These are phyloP conservation scores for Solanum bukasovii DNA, from an alignment of 257 asterid species.

Conservation along the genomic window DNA sequence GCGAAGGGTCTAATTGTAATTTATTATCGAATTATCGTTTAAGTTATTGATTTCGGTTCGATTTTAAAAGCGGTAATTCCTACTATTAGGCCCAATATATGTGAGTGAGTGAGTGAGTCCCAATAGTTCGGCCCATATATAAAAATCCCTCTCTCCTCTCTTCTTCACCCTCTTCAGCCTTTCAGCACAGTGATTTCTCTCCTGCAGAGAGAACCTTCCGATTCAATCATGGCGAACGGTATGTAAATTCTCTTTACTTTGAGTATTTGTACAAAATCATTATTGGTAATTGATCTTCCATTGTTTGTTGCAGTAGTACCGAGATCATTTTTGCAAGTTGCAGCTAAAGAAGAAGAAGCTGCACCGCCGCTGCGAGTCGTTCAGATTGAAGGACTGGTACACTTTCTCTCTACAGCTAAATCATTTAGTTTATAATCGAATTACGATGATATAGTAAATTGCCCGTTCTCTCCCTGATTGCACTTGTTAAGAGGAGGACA, in stretches of 20 bases:
- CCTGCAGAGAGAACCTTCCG: not conserved
- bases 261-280: not conserved
- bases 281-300: not conserved
- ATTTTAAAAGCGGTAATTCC: too few species aligned
- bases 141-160: not conserved
- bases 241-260: not conserved
- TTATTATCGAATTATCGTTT: not conserved
- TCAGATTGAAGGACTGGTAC: constrained; percentile 95
- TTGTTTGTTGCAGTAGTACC: constrained; percentile 26
- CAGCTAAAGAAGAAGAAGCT: constrained; percentile 61
- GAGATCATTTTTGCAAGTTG: constrained; percentile 86
- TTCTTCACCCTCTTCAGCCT: not conserved
- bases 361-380: constrained; percentile 82
- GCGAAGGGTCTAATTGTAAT: not conserved
- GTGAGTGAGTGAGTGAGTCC: not conserved
- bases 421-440: not conserved
- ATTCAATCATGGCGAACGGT: constrained; percentile 20
- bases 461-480: not conserved
- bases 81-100: too few species aligned
- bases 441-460: not conserved
- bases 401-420: not conserved
- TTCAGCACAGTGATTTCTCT: not conserved
- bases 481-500: not conserved
- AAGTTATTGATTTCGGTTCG: too few species aligned
- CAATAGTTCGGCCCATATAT: not conserved